Base-by-base conservation (phyloP, 345 rosid genomes). In the Mallotus nudiflorus region DNA sequence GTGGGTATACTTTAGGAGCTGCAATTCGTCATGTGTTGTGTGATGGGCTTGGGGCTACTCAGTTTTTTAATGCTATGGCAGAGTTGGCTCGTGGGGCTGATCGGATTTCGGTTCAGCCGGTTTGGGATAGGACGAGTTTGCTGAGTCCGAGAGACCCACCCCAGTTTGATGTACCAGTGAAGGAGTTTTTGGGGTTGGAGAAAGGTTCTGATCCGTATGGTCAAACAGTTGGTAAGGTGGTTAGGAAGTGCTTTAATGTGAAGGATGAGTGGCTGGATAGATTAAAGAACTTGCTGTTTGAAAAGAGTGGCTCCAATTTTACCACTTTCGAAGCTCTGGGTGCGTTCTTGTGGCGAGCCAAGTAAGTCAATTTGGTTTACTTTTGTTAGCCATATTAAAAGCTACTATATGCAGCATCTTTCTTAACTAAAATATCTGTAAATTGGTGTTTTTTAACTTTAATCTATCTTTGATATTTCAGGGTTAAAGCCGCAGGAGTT, bases 251-350 rank as follows among this genome's bases (percentile, higher is more conserved):
- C 28, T 88, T 91, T 67, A 71, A 80, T 15, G 91, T 93, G 61
- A 81, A 75, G 19, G 93, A 91, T 20, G 87, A 89, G 80, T 85
- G 83, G 78, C 48, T 93, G 85, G 92, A 89, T 16, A 68, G 73
- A 10, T 77, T 89, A 53, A 93, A 91, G 82, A 76, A 72, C 0
- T 59, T 33, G 46, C 54, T 91, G 80, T 49, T 83, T 40, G 88
- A 83, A 29, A 82, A 77, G 66, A 81, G 81, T 48, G 98, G 97
- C 49, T 24, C 67, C 54, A 77, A 62, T 61, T 93, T 91, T 72
- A 91, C 98, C 68, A 88, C 97, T 46, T 93, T 92, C 62, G 98
- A 93, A 67, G 95, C 90, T 68, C 81, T 93, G 56, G 96, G 98
- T 50, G 96, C 96, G 46, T 89, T 86, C 62, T 77, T 93, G 42